A percentile compares a stretch with the other conserved stretches of the same genome.
These are phyloP conservation scores for Oxyria digyna DNA, from an alignment of 148 eudicot species.

Conservation along the genomic window DNA sequence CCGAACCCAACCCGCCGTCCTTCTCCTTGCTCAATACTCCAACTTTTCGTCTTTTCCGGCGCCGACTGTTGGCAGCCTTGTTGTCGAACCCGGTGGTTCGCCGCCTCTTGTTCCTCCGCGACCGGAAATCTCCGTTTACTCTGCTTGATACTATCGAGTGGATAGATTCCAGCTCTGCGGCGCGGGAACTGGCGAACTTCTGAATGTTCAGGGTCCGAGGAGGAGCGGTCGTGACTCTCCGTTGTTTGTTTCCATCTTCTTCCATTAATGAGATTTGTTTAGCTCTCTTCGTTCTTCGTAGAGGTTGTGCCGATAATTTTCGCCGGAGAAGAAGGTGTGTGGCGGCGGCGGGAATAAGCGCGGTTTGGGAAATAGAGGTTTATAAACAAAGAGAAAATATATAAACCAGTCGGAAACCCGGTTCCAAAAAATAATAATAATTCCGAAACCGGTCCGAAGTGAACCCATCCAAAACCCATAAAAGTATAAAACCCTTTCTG, in stretches of 20 bases:
- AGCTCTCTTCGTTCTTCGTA: too few relatives aligned
- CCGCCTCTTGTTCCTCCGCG: constrained; percentile 61
- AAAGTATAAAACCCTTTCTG: constrained; percentile 2
- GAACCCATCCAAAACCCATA: neutral
- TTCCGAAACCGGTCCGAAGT: neutral
- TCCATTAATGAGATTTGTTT: neutral
- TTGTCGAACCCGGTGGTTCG: constrained; percentile 58
- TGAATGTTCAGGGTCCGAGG: constrained; percentile 46
- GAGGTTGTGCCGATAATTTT: too few relatives aligned
- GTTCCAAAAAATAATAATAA: too few relatives aligned
- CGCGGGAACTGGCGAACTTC: constrained; percentile 56
- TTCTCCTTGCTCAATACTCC: neutral
- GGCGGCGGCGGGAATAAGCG: too few relatives aligned
- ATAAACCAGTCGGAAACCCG: too few relatives aligned
- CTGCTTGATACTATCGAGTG: constrained; percentile 52
- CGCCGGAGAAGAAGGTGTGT: too few relatives aligned
- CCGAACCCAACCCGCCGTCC: neutral
- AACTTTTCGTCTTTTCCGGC: constrained; percentile 10
- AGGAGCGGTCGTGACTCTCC: constrained; percentile 15
- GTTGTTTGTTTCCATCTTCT: constrained; percentile 5
- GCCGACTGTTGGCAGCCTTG: constrained; percentile 20
- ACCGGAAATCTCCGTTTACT: constrained; percentile 46
- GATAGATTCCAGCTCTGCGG: constrained; percentile 59
- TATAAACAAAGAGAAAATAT: too few relatives aligned
- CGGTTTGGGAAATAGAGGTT: too few relatives aligned